phyloP scores from a whole-genome alignment of 805 yeast genomes.

The Metschnikowia corniflorae region DNA sequence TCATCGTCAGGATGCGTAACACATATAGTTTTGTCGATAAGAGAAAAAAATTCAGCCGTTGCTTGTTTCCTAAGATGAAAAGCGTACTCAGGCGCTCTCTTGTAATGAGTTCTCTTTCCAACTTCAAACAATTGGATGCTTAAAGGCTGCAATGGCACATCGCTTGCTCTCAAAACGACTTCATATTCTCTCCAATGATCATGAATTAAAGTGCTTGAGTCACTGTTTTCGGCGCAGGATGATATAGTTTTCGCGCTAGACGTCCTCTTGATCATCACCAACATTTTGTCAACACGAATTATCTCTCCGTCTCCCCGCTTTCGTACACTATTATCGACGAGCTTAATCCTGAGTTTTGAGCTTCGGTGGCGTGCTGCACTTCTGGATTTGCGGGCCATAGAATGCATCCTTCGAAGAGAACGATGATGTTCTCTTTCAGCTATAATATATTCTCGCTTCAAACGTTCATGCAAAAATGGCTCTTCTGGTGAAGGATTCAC shows the following conservation, averaged over 20 bases:
- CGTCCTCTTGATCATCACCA: slow-evolving; percentile 55
- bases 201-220: slow-evolving; percentile 50
- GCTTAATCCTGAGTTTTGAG: slow-evolving; percentile 18
- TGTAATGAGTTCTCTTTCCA: slow-evolving; percentile 28
- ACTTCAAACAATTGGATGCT: slow-evolving; percentile 59
- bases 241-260: slow-evolving; percentile 18
- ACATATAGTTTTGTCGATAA: slow-evolving; percentile 67
- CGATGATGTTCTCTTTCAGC: slow-evolving; percentile 18
- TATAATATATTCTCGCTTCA: slow-evolving; percentile 10
- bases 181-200: slow-evolving; percentile 81
- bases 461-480: slow-evolving; percentile 7
- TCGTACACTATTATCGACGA: slow-evolving; percentile 23
- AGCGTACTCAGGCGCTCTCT: slow-evolving; percentile 22
- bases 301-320: slow-evolving; percentile 50
- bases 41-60: slow-evolving; percentile 53
- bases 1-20: slow-evolving; percentile 34
- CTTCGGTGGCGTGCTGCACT: slow-evolving; percentile 15
- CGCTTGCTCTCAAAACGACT: slow-evolving; percentile 67
- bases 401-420: slow-evolving; percentile 20
- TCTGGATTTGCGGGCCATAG: slow-evolving; percentile 24
- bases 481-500: slow-evolving; percentile 25
- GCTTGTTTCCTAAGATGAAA: slow-evolving; percentile 19
- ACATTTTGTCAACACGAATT: slow-evolving; percentile 61
- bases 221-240: slow-evolving; percentile 46
- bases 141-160: slow-evolving; percentile 48